phyloP scores from a whole-genome alignment of 495 filamentous ascomycete genomes.

The Lentithecium fluviatile region DNA sequence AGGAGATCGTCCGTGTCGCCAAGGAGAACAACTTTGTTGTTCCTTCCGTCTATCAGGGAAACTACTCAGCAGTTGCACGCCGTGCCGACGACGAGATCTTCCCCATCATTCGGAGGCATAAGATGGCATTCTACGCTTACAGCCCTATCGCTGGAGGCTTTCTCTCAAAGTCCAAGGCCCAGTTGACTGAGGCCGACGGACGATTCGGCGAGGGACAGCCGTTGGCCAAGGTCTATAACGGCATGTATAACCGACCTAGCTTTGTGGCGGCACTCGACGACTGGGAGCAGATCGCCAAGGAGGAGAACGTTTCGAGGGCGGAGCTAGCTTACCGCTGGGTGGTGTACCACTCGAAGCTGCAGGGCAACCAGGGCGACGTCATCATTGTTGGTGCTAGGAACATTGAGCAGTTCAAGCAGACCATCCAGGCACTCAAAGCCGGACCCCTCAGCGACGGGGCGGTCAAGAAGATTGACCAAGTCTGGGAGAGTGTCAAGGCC shows the following conservation, averaged over 20 bases:
- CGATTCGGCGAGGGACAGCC: too few species aligned
- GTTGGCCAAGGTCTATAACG: background rate
- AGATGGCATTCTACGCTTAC: conserved; percentile 49
- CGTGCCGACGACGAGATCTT: conserved; percentile 48
- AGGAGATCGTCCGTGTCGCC: too few species aligned
- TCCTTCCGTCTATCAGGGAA: conserved; percentile 52
- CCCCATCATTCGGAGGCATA: conserved; percentile 47
- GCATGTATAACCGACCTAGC: conserved; percentile 8
- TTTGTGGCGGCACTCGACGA: conserved; percentile 5
- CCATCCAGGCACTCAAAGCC: too few species aligned
- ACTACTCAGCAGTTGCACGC: conserved; percentile 49
- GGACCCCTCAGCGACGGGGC: too few species aligned
- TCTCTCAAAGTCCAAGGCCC: conserved; percentile 41
- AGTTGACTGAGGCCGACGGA: conserved; percentile 31
- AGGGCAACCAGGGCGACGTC: background rate
- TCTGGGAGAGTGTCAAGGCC: too few species aligned
- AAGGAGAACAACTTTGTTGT: conserved; percentile 48
- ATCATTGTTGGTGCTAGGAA: conserved; percentile 6
- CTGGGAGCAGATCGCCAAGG: conserved; percentile 8
- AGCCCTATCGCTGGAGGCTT: conserved; percentile 7
- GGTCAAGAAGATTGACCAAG: too few species aligned
- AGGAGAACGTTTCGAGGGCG: background rate
- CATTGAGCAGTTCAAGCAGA: too few species aligned
- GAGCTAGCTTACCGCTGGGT: conserved; percentile 15
- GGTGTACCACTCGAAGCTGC: conserved; percentile 9